phyloP scores from a whole-genome alignment of 306 rosid species.

The Astragalus glycyphyllos region DNA sequence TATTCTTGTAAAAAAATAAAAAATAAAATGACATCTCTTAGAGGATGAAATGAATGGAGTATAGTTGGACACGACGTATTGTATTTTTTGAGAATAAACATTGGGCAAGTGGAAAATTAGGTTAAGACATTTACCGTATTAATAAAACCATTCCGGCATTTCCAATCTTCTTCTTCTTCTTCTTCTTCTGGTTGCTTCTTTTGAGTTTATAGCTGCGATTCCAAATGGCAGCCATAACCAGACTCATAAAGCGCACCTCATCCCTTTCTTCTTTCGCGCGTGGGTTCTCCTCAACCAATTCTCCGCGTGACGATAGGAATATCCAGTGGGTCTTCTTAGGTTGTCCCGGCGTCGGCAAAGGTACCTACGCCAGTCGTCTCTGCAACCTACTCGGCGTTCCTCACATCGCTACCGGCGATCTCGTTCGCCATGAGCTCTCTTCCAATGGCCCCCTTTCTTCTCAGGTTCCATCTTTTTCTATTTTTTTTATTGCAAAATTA shows the following conservation, averaged over 20 bases:
- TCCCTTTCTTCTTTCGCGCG: constrained; percentile 43
- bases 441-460: constrained; percentile 75
- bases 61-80: no score
- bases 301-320: constrained; percentile 52
- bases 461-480: constrained; percentile 48
- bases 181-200: not conserved
- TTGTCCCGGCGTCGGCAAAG: constrained; percentile 95
- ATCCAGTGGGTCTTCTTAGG: constrained; percentile 96
- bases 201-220: not conserved
- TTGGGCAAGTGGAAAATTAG: not conserved
- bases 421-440: constrained; percentile 87
- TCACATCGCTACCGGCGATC: constrained; percentile 95
- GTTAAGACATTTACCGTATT: not conserved
- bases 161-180: not conserved
- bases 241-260: constrained; percentile 57
- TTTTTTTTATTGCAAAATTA: not conserved
- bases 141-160: not conserved
- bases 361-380: constrained; percentile 90
- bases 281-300: constrained; percentile 45
- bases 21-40: no score
- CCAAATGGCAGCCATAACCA: constrained; percentile 85
- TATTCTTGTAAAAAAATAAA: no score
- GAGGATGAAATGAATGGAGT: no score
- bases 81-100: no score
- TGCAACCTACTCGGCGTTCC: constrained; percentile 85